A percentile compares a stretch with the other conserved stretches of the same genome.
phyloP scores from a whole-genome alignment of 1,284 basidiomycete species.

The Austroboletus rostrupii region DNA sequence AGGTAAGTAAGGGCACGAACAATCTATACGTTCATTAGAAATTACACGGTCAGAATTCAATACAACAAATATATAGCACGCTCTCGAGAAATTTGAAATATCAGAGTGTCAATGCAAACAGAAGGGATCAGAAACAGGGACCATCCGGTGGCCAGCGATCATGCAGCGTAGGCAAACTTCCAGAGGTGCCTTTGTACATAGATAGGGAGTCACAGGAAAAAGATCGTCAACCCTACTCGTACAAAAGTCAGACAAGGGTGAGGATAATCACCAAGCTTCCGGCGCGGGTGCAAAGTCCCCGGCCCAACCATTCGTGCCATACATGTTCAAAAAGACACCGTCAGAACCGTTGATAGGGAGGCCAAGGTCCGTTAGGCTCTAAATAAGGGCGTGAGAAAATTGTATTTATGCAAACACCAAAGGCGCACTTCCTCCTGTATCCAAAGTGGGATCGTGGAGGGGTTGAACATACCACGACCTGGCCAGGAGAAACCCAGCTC shows the following conservation, averaged over 20 bases:
- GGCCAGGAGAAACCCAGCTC: slow-evolving; percentile 80
- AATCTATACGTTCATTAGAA: slow-evolving; percentile 1
- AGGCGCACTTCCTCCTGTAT: slow-evolving; percentile 69
- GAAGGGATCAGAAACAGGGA: neutral
- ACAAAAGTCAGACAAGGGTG: slow-evolving; percentile 14
- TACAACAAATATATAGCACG: neutral
- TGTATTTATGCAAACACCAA: neutral
- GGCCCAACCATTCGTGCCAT: slow-evolving; percentile 66
- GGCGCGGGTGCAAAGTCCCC: slow-evolving; percentile 72
- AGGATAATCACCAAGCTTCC: slow-evolving; percentile 65
- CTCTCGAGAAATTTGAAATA: neutral
- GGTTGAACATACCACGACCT: slow-evolving; percentile 70
- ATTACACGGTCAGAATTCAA: slow-evolving; percentile 1
- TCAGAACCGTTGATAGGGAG: slow-evolving; percentile 87
- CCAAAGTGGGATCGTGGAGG: slow-evolving; percentile 76
- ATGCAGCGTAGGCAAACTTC: slow-evolving; percentile 17
- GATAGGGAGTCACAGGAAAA: slow-evolving; percentile 18
- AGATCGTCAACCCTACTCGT: slow-evolving; percentile 24
- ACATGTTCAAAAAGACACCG: slow-evolving; percentile 79
- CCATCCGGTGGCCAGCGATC: slow-evolving; percentile 10
- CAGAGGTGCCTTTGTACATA: slow-evolving; percentile 21
- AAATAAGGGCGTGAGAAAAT: slow-evolving; percentile 7
- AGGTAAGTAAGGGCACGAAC: slow-evolving; percentile 1
- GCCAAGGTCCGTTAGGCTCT: slow-evolving; percentile 85
- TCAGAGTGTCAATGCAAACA: slow-evolving; percentile 2